phyloP scores from a whole-genome alignment of 148 eudicot genomes.

The Nyssa sinensis region DNA sequence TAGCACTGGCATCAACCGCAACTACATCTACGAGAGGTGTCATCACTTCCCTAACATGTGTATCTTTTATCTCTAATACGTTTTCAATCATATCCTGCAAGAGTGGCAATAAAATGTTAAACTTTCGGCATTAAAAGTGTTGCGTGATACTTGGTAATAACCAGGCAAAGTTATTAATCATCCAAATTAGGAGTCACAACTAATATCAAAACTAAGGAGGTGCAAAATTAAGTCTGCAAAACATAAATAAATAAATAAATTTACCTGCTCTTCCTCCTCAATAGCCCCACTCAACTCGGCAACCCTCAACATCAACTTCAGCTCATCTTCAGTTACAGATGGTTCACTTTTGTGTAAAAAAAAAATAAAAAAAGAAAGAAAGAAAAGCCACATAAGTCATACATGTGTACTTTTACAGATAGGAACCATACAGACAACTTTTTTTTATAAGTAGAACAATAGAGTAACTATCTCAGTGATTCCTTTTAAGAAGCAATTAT shows the following conservation, averaged over 20 bases:
- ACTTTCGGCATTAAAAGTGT: background rate
- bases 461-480: background rate
- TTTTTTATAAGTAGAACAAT: no score
- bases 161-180: no score
- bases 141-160: background rate
- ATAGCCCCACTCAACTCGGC: background rate
- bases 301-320: background rate
- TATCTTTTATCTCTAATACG: background rate
- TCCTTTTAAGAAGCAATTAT: background rate
- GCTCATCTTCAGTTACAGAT: background rate
- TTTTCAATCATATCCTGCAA: background rate
- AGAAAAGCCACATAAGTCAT: background rate
- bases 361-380: no score
- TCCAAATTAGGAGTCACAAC: background rate
- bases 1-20: background rate
- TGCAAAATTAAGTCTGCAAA: background rate
- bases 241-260: background rate
- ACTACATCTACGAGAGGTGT: background rate
- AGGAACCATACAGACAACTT: no score
- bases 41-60: background rate
- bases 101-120: background rate
- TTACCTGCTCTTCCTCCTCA: background rate
- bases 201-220: no score
- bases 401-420: no score
- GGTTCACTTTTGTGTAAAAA: background rate